These are phyloP conservation scores for Paramecium primaurelia DNA, from an alignment of 73 alveolate genomes.

Conservation along the genomic window DNA sequence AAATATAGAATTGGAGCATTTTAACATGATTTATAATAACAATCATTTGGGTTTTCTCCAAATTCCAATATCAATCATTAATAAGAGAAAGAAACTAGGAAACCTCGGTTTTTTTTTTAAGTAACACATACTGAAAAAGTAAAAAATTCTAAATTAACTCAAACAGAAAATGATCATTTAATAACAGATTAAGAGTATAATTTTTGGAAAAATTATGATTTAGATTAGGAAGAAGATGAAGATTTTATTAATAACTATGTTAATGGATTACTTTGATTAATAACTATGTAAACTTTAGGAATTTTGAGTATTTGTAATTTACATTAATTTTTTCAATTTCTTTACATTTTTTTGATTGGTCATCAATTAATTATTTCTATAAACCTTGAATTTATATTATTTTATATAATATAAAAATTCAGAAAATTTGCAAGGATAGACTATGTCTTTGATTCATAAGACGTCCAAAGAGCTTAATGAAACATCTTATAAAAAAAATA, in stretches of 20 bases:
- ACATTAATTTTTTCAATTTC: not conserved
- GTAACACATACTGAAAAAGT: not conserved
- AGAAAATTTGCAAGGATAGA: not conserved
- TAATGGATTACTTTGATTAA: not conserved
- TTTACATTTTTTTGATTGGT: not conserved
- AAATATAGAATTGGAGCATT: not conserved
- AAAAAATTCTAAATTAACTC: not conserved
- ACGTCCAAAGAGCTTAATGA: not conserved
- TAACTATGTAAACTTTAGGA: not conserved
- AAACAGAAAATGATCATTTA: not conserved
- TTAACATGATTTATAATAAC: not conserved
- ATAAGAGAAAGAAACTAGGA: not conserved
- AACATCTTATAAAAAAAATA: not conserved
- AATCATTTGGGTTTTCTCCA: not conserved
- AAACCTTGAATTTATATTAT: not conserved
- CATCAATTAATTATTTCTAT: not conserved
- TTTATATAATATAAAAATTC: not conserved
- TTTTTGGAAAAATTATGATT: not conserved
- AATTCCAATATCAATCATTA: not conserved
- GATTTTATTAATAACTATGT: not conserved
- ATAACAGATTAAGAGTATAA: not conserved
- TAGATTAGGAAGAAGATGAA: not conserved
- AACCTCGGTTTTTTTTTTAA: not conserved
- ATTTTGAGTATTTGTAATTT: not conserved
- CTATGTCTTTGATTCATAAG: not conserved